Evolutionary conservation across 2,329 filamentous ascomycete species (phyloP), one percentile per base, ranked within the genome.

Genomic region (Epichloe typhina): DNA sequence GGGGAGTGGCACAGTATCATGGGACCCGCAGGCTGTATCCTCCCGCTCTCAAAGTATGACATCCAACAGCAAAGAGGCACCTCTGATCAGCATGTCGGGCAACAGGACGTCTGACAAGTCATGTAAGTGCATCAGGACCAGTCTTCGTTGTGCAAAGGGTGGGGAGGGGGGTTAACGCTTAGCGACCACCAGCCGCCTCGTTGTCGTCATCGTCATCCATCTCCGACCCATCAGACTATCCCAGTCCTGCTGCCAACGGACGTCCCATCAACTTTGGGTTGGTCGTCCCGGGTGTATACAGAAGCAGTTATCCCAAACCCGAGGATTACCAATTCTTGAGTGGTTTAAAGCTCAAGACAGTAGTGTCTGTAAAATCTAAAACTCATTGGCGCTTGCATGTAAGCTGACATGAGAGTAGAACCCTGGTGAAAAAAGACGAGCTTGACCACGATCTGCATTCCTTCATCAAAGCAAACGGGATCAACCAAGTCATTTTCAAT

Each of bases 291-390:
- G 83, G 84, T 8, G 74, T 96, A 31, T 95, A 88, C 64, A 80
- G 90, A 49, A 91, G 87, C 66, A 84, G 84, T 56, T 95, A 89
- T 62, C 90, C 90, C 3, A 72, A 80, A 54, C 66, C 75, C 5
- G 75, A 82, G 51, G 84, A 95, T 61, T 84, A 86, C 55, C 72
- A 72, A 3, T 91, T 86, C 60, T 69, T 95, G 50, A 70, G 76
- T 58, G 72, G 71, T 26, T 72, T 95, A 47, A 72, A 78, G 11
- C 71, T 96, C 54, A 89, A 86, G 69, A 91, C 85, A 15, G 83
- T 95, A 52, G 74, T 95, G 80, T 88, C 72, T 66, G 80, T 69
- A 53, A 41, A 51, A 23, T 46, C 55, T 54, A 36, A 45, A 7
- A 19, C 15, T 43, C 48, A 23, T 23, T 37, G 11, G 5, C 21